A percentile compares a stretch with the other conserved stretches of the same genome.
These are phyloP conservation scores for Marchantia polymorpha DNA, from an alignment of 225 moss, liverwort and hornwort species.

Conservation along the genomic window DNA sequence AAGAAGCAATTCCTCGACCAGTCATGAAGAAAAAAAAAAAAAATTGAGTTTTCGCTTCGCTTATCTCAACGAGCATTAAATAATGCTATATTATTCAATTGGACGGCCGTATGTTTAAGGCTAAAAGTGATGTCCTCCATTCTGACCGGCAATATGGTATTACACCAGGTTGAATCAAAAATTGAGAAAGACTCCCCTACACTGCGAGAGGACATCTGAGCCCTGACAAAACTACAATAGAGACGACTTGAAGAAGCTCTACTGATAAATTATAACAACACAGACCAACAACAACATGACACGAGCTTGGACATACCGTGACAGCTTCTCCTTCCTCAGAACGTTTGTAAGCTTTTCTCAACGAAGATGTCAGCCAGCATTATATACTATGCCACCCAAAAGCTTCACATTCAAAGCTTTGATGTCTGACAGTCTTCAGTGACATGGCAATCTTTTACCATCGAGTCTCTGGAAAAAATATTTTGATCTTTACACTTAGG, in stretches of 20 bases:
- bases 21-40: no score
- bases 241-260: background rate
- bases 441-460: constrained; percentile 1
- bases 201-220: constrained; percentile 4
- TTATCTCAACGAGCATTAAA: constrained; percentile 9
- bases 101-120: constrained; percentile 8
- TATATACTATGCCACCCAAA: constrained; percentile 1
- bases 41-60: background rate
- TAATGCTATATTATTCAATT: constrained; percentile 6
- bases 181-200: background rate
- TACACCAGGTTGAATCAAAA: background rate
- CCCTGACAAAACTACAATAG: constrained; percentile 13
- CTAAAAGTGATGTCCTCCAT: background rate
- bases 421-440: constrained; percentile 15
- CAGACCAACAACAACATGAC: constrained; percentile 22
- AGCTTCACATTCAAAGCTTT: constrained; percentile 1
- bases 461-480: constrained; percentile 5
- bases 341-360: constrained; percentile 4
- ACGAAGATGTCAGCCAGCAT: constrained; percentile 6
- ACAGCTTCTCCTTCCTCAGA: constrained; percentile 11
- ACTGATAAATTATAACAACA: constrained; percentile 12
- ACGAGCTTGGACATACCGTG: constrained; percentile 12
- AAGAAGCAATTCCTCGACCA: no score
- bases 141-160: background rate
- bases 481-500: constrained; percentile 18